Evolutionary conservation across 352 stramenopile genomes (phyloP).

Genomic region (Globisporangium orthogonon): DNA sequence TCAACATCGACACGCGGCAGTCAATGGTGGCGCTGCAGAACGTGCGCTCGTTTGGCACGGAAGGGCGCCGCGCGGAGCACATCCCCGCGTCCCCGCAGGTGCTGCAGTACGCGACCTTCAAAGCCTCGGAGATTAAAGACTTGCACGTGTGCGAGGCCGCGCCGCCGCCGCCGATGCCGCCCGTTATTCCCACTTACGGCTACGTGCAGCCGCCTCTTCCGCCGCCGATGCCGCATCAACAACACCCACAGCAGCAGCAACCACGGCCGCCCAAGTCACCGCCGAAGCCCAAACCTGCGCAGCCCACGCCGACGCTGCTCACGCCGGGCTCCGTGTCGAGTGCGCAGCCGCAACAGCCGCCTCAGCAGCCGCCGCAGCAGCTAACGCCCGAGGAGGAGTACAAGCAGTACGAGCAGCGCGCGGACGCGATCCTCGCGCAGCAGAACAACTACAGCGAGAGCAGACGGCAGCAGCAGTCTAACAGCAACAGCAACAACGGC

Average conservation of each 20-base stretch:
- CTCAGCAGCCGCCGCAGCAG: constrained; percentile 10
- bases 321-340: constrained; percentile 47
- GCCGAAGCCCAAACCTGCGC: constrained; percentile 8
- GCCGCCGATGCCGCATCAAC: background rate
- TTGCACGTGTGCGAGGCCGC: constrained; percentile 79
- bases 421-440: constrained; percentile 13
- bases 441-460: constrained; percentile 15
- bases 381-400: constrained; percentile 12
- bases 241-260: constrained; percentile 1
- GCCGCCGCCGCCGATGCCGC: constrained; percentile 16
- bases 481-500: constrained; percentile 1
- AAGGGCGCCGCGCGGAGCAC: constrained; percentile 64
- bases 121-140: constrained; percentile 82
- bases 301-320: constrained; percentile 33
- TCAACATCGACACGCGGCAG: constrained; percentile 83
- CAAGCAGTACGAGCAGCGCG: constrained; percentile 14
- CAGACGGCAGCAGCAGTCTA: constrained; percentile 11
- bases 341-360: constrained; percentile 17
- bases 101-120: constrained; percentile 78
- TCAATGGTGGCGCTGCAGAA: constrained; percentile 77
- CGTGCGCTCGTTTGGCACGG: constrained; percentile 80
- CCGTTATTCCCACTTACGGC: constrained; percentile 2
- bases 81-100: constrained; percentile 70
- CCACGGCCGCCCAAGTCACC: constrained; percentile 14
- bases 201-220: constrained; percentile 10